Evolutionary conservation across 192 early-diverging fungal species (phyloP).

Genomic region (Mortierella claussenii): DNA sequence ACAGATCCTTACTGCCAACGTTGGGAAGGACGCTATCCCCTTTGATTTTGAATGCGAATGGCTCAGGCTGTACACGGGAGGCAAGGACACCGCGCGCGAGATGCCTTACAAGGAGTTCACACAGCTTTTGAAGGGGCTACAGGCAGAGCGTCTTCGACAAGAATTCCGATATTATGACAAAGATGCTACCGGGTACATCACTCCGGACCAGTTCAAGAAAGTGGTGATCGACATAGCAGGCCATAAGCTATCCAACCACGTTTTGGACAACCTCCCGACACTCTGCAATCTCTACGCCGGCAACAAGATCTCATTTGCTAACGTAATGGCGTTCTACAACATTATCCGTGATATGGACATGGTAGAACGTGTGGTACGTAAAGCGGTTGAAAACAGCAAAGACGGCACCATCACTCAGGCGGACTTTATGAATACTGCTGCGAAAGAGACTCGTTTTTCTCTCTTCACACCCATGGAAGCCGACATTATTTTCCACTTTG

Average conservation of each 20-base stretch:
- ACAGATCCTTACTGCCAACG: conserved; percentile 62
- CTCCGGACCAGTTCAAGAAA: conserved; percentile 65
- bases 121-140: conserved; percentile 75
- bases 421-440: conserved; percentile 68
- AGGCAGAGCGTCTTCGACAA: conserved; percentile 74
- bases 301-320: conserved; percentile 71
- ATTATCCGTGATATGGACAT: conserved; percentile 73
- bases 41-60: conserved; percentile 79
- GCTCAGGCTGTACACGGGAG: conserved; percentile 74
- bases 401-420: conserved; percentile 68
- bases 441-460: conserved; percentile 66
- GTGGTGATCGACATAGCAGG: conserved; percentile 71
- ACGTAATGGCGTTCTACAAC: conserved; percentile 71
- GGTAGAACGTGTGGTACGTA: conserved; percentile 69
- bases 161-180: conserved; percentile 78
- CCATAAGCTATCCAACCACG: conserved; percentile 72
- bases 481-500: conserved; percentile 76
- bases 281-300: conserved; percentile 67
- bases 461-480: conserved; percentile 79
- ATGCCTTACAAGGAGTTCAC: conserved; percentile 78
- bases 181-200: conserved; percentile 68
- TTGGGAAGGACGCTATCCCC: conserved; percentile 66
- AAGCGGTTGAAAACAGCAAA: conserved; percentile 58
- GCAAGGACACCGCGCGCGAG: conserved; percentile 60
- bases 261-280: conserved; percentile 71